Evolutionary conservation across 2,329 filamentous ascomycete species (phyloP), one percentile per base, ranked within the genome.

Genomic region (Hypoxylon sp.): DNA sequence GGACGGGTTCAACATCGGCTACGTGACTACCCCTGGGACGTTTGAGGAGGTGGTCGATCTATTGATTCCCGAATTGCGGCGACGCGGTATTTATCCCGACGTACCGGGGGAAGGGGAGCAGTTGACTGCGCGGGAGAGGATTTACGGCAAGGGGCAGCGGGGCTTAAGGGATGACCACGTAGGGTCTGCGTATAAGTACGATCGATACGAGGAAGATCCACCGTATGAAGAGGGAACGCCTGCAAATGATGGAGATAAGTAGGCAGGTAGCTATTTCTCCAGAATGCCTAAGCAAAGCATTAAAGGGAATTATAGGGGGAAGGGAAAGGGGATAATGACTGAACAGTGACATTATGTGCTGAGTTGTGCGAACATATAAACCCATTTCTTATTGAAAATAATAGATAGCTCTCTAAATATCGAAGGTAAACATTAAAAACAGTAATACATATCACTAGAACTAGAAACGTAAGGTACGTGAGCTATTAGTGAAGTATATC

Each of bases 171-270:
- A 79, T 66, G 88, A 91, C 74, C 89, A 91, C 74, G 72, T 79
- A 0, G 89, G 87, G 0, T 85, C 82, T 51, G 75, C 70, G 66
- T 91, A 89, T 72, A 89, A 87, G 77, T 91, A 90, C 68, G 81
- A 85, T 69, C 83, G 87, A 1, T 90, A 89, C 69, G 75, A 83
- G 59, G 86, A 89, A 69, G 84, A 87, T 24, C 59, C 57, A 4
- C 60, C 53, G 12, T 58, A 65, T 44, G 52, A 55, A 16, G 63
- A 69, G 26, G 50, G 24, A 14, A 50, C 33, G 9, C 8, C 53
- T 20, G 14, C 24, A 5, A 45, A 67, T 3, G 51, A 48, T 2
- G 20, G 20, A 30, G 24, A 42, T n/a, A n/a, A n/a, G n/a, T n/a
- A n/a, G n/a, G n/a, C n/a, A 11, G 46, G 44, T 14, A 60, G 18